Evolutionary conservation across 164 flowering plant species (phyloP).

Genomic region (Protea cynaroides): DNA sequence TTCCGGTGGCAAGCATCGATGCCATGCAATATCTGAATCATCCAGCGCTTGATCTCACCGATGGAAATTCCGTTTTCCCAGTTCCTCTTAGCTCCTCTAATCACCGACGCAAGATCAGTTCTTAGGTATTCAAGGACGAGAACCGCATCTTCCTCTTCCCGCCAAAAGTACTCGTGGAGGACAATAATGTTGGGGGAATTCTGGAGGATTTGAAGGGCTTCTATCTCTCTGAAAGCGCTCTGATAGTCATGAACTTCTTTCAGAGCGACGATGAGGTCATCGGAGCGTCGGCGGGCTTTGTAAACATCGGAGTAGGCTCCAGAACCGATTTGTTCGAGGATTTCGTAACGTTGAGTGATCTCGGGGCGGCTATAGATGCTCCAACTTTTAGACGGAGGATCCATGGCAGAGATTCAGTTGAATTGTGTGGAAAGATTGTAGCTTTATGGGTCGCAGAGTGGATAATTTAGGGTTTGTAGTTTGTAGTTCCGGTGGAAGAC

Average conservation of each 20-base stretch:
- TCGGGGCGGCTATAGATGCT: slow-evolving; percentile 78
- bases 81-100: slow-evolving; percentile 47
- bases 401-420: slow-evolving; percentile 1
- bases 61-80: slow-evolving; percentile 37
- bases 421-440: background rate
- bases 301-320: slow-evolving; percentile 92
- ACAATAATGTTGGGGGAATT: slow-evolving; percentile 61
- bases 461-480: background rate
- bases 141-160: slow-evolving; percentile 82
- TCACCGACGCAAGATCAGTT: slow-evolving; percentile 62
- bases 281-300: slow-evolving; percentile 58
- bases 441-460: background rate
- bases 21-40: slow-evolving; percentile 71
- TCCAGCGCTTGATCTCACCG: slow-evolving; percentile 81
- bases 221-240: slow-evolving; percentile 80
- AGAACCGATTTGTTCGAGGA: slow-evolving; percentile 67
- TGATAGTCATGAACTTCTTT: slow-evolving; percentile 92
- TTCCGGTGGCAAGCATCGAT: slow-evolving; percentile 66
- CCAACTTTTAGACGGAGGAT: slow-evolving; percentile 57
- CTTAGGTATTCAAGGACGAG: slow-evolving; percentile 72
- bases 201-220: slow-evolving; percentile 66
- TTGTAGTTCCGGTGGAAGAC: background rate
- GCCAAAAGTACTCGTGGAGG: slow-evolving; percentile 82
- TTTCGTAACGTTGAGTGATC: slow-evolving; percentile 59
- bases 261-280: slow-evolving; percentile 60